Conservation (phyloP, 768 basidiomycete species). For the Gloeostereum incarnatum region DNA sequence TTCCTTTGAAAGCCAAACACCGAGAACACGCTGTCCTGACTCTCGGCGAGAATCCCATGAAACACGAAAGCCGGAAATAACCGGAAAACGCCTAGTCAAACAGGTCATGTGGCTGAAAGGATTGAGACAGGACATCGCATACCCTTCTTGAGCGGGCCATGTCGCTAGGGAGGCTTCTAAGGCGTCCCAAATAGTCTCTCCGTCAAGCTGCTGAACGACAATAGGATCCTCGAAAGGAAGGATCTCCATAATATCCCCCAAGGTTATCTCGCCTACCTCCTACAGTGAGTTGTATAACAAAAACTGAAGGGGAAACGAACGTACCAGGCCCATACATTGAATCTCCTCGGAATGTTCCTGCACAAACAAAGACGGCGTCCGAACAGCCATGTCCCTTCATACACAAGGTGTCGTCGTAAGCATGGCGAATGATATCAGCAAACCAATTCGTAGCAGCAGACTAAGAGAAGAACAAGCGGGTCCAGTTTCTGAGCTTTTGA, state of each 20-base stretch:
- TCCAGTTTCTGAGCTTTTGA: no score
- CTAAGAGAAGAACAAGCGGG: conserved; percentile 22
- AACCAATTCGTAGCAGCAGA: conserved; percentile 75
- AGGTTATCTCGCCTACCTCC: conserved; percentile 52
- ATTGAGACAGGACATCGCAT: conserved; percentile 9
- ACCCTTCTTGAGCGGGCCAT: conserved; percentile 92
- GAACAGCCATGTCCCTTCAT: conserved; percentile 53
- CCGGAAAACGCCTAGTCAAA: conserved; percentile 70
- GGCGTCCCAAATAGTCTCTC: conserved; percentile 70
- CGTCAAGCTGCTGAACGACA: conserved; percentile 75
- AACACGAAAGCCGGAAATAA: conserved; percentile 77
- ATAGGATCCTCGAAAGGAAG: conserved; percentile 83
- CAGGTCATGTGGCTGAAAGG: background rate
- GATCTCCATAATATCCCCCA: conserved; percentile 85
- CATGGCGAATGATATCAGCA: conserved; percentile 74
- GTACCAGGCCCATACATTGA: conserved; percentile 75
- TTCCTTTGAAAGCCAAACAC: conserved; percentile 52
- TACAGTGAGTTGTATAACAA: conserved; percentile 1
- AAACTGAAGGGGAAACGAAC: conserved; percentile 3
- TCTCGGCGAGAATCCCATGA: conserved; percentile 77
- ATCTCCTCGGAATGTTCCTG: conserved; percentile 82
- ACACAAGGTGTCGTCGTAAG: conserved; percentile 66
- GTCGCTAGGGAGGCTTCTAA: conserved; percentile 64
- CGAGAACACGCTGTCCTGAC: conserved; percentile 64
- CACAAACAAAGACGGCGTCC: conserved; percentile 75